Percentiles rank a stretch among this genome's conserved stretches.
These are phyloP conservation scores for Hsuehochloa calcarea DNA, from an alignment of 176 grass and related monocot species.

Conservation along the genomic window DNA sequence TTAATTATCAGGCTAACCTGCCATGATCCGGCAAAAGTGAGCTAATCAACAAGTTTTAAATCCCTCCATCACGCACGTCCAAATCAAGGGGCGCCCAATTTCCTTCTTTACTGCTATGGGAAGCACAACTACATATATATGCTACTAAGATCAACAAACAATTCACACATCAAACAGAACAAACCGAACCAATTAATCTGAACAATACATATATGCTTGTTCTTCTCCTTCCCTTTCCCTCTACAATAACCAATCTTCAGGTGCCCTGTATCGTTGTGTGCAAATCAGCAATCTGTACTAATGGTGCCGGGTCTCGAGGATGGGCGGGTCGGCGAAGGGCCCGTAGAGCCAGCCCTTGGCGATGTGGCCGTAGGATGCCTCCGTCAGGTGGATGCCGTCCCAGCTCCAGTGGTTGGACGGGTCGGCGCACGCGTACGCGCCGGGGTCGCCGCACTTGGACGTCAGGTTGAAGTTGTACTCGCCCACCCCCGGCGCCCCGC, in stretches of 20 bases:
- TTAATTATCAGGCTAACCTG: neutral
- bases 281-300: neutral
- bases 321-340: slow-evolving; percentile 66
- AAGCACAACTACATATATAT: neutral
- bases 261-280: neutral
- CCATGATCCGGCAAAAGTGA: neutral
- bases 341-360: slow-evolving; percentile 78
- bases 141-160: neutral
- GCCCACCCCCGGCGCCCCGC: slow-evolving; percentile 47
- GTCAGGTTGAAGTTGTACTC: slow-evolving; percentile 74
- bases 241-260: neutral
- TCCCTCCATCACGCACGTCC: neutral
- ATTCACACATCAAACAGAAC: neutral
- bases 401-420: slow-evolving; percentile 71
- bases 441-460: slow-evolving; percentile 53
- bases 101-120: slow-evolving; percentile 12
- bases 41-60: neutral
- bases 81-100: neutral
- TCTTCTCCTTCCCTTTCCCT: neutral
- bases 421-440: slow-evolving; percentile 40
- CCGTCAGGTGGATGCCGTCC: slow-evolving; percentile 68
- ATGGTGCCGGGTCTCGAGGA: neutral
- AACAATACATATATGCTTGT: neutral
- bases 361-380: slow-evolving; percentile 65
- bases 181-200: slow-evolving; percentile 28